phyloP scores from a whole-genome alignment of 2,329 filamentous ascomycete species.

The Hypocrella siamensis region DNA sequence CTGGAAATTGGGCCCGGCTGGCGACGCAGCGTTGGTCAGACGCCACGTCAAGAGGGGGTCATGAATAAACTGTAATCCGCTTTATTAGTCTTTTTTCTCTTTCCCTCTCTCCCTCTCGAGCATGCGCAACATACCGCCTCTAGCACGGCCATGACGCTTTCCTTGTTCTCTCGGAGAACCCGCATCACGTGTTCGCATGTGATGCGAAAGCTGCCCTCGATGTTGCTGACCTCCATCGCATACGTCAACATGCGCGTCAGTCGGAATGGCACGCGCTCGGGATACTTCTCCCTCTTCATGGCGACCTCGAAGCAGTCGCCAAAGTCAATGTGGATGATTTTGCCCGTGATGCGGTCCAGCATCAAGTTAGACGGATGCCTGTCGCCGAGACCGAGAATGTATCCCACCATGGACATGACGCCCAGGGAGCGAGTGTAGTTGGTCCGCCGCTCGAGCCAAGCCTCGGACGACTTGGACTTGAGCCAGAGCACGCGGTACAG shows the following conservation, averaged over 20 bases:
- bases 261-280: conserved; percentile 92
- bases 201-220: conserved; percentile 94
- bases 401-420: conserved; percentile 99
- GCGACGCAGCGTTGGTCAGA: conserved; percentile 50
- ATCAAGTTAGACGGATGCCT: conserved; percentile 96
- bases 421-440: conserved; percentile 95
- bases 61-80: conserved; percentile 66
- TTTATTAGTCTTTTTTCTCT: background rate
- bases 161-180: conserved; percentile 90
- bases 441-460: conserved; percentile 94
- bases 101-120: too few species aligned
- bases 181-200: conserved; percentile 98
- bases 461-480: conserved; percentile 95
- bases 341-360: conserved; percentile 89
- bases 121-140: conserved; percentile 94
- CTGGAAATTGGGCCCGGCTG: conserved; percentile 50
- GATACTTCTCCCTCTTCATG: conserved; percentile 99
- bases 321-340: conserved; percentile 98
- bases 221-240: conserved; percentile 99
- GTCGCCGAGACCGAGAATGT: conserved; percentile 92
- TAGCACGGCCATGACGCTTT: conserved; percentile 93
- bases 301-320: conserved; percentile 99
- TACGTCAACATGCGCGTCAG: conserved; percentile 98
- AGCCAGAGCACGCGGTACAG: conserved; percentile 96
- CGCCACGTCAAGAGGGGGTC: conserved; percentile 98